A percentile compares a stretch with the other conserved stretches of the same genome.
Conservation (phyloP, 495 filamentous ascomycete genomes). For the Oleoguttula mirabilis region DNA sequence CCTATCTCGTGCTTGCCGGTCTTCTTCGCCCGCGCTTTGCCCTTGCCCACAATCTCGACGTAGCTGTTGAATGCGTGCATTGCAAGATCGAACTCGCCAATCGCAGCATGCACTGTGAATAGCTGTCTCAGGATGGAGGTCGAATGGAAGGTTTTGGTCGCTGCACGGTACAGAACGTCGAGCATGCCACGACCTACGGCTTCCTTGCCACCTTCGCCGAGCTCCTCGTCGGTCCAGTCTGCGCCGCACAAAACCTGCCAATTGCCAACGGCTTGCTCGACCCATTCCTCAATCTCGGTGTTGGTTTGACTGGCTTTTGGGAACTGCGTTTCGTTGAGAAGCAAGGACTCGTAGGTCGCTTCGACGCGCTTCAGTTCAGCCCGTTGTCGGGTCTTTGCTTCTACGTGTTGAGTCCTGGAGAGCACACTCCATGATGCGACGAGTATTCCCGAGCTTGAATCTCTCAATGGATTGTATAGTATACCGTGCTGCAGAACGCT, state of each 20-base stretch:
- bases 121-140: slow-evolving; percentile 74
- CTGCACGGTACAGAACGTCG: slow-evolving; percentile 51
- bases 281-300: slow-evolving; percentile 66
- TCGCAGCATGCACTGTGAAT: slow-evolving; percentile 71
- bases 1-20: slow-evolving; percentile 57
- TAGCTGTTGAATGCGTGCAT: slow-evolving; percentile 82
- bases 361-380: slow-evolving; percentile 66
- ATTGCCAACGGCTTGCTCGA: slow-evolving; percentile 65
- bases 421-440: neutral
- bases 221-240: slow-evolving; percentile 61
- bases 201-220: slow-evolving; percentile 66
- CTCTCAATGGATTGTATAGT: slow-evolving; percentile 14
- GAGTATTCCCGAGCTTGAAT: slow-evolving; percentile 8
- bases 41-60: slow-evolving; percentile 68
- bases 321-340: slow-evolving; percentile 65
- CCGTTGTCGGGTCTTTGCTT: slow-evolving; percentile 50
- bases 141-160: slow-evolving; percentile 88
- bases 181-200: slow-evolving; percentile 58
- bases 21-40: slow-evolving; percentile 68
- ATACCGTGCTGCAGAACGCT: slow-evolving; percentile 44
- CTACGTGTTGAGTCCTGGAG: slow-evolving; percentile 7
- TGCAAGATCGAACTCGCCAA: slow-evolving; percentile 82
- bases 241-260: slow-evolving; percentile 70
- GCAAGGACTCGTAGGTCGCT: slow-evolving; percentile 54
- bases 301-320: slow-evolving; percentile 68